These are phyloP conservation scores for Erysimum cheiri DNA, from an alignment of 441 rosid genomes.

Conservation along the genomic window DNA sequence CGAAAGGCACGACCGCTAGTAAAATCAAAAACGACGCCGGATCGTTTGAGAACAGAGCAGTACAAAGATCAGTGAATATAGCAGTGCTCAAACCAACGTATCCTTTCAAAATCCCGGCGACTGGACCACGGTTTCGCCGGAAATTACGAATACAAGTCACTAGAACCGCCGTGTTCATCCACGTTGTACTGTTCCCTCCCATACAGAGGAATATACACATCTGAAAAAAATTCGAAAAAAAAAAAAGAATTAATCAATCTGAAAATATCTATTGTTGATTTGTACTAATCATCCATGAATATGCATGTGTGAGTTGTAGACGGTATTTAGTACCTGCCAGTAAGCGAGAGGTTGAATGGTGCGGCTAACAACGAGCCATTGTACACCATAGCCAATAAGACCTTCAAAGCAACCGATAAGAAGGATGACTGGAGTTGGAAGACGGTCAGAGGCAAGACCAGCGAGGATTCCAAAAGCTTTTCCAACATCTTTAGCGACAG, in stretches of 20 bases:
- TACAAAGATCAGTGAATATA: slow-evolving; percentile 61
- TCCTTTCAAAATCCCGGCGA: slow-evolving; percentile 65
- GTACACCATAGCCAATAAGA: slow-evolving; percentile 59
- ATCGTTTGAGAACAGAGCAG: slow-evolving; percentile 57
- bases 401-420: slow-evolving; percentile 62
- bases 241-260: not conserved
- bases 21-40: slow-evolving; percentile 55
- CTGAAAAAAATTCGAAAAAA: slow-evolving; percentile 36
- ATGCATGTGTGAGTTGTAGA: not conserved
- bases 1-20: slow-evolving; percentile 54
- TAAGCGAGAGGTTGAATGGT: slow-evolving; percentile 35
- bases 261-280: not conserved
- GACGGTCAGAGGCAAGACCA: slow-evolving; percentile 61
- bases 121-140: slow-evolving; percentile 60
- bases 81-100: slow-evolving; percentile 65
- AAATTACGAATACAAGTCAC: slow-evolving; percentile 65
- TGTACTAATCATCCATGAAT: not conserved
- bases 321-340: slow-evolving; percentile 11
- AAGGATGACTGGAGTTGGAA: slow-evolving; percentile 52
- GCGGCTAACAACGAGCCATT: slow-evolving; percentile 65
- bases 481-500: slow-evolving; percentile 67
- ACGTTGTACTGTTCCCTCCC: slow-evolving; percentile 71
- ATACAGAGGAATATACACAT: slow-evolving; percentile 63
- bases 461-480: slow-evolving; percentile 66
- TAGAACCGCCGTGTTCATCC: slow-evolving; percentile 70